Evolutionary conservation across 305 asterid genomes (phyloP).

Genomic region (Plantago lanceolata): DNA sequence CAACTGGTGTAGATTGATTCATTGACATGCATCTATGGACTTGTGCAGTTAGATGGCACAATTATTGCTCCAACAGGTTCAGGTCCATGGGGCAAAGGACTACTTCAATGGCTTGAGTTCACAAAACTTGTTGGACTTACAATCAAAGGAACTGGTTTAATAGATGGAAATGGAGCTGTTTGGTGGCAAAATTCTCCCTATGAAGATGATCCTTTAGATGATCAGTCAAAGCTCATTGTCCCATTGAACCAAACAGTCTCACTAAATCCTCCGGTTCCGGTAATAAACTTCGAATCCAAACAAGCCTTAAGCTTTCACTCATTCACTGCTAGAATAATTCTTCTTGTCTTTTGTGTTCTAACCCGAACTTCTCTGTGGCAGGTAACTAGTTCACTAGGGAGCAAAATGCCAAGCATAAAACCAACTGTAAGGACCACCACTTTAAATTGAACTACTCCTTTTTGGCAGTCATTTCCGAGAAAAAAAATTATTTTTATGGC

Average conservation of each 20-base stretch:
- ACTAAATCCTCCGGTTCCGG: conserved; percentile 42
- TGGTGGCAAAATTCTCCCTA: conserved; percentile 73
- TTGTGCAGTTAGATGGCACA: conserved; percentile 76
- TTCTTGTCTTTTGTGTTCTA: conserved; percentile 16
- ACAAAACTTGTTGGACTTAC: conserved; percentile 81
- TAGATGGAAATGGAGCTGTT: conserved; percentile 80
- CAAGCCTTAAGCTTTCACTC: neutral
- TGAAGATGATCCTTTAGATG: conserved; percentile 60
- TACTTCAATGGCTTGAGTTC: conserved; percentile 76
- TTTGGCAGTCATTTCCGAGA: too few species aligned
- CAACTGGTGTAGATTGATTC: too few species aligned
- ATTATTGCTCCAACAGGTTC: conserved; percentile 71
- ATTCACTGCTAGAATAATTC: too few species aligned
- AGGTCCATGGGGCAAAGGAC: conserved; percentile 74
- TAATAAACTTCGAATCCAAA: conserved; percentile 25
- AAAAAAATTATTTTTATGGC: neutral
- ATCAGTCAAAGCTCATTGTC: conserved; percentile 52
- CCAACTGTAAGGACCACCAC: conserved; percentile 73
- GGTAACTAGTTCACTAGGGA: conserved; percentile 49
- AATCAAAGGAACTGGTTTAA: conserved; percentile 60
- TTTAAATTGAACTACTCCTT: neutral
- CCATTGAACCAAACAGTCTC: conserved; percentile 48
- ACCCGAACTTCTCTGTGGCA: conserved; percentile 29
- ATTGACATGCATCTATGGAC: neutral
- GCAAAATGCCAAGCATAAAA: conserved; percentile 72